phyloP scores from a whole-genome alignment of 1,284 basidiomycete genomes.

The Polyporus tsugae region DNA sequence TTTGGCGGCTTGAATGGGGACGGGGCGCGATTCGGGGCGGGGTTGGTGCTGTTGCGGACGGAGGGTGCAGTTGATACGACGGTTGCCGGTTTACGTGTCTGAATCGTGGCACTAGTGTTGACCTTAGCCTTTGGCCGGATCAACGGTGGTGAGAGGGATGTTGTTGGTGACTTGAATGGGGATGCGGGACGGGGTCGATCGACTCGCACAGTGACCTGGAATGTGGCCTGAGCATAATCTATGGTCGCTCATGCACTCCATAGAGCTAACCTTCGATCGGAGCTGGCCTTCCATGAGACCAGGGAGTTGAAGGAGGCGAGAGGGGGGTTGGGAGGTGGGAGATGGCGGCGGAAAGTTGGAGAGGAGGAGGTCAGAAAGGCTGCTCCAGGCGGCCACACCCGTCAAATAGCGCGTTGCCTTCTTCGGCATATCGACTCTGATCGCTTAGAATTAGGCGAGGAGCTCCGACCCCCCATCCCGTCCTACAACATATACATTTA shows the following conservation, averaged over 20 bases:
- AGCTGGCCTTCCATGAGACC: conserved; percentile 39
- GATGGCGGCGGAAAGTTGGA: conserved; percentile 19
- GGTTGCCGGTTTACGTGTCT: conserved; percentile 50
- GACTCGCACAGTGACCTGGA: conserved; percentile 47
- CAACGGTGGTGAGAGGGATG: conserved; percentile 45
- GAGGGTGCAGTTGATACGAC: conserved; percentile 34
- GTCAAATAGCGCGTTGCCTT: conserved; percentile 23
- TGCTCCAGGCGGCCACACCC: conserved; percentile 30
- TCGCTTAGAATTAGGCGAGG: conserved; percentile 4
- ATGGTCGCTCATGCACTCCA: conserved; percentile 19
- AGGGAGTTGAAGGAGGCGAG: conserved; percentile 24
- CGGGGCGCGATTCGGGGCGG: conserved; percentile 44
- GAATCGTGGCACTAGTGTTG: conserved; percentile 58
- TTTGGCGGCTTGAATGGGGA: conserved; percentile 53
- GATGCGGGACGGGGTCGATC: conserved; percentile 53
- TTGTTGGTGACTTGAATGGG: conserved; percentile 55
- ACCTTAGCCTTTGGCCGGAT: conserved; percentile 66
- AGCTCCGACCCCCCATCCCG: neutral
- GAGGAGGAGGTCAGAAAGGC: conserved; percentile 27
- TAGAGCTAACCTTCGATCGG: conserved; percentile 42
- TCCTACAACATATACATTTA: neutral
- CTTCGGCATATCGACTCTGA: conserved; percentile 17
- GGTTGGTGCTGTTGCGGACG: conserved; percentile 27
- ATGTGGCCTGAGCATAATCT: conserved; percentile 35
- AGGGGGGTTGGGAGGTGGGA: conserved; percentile 18